Evolutionary conservation across 1,139 yeast species (phyloP), one percentile per base, ranked within the genome.

Genomic region (Meyerozyma carpophila): DNA sequence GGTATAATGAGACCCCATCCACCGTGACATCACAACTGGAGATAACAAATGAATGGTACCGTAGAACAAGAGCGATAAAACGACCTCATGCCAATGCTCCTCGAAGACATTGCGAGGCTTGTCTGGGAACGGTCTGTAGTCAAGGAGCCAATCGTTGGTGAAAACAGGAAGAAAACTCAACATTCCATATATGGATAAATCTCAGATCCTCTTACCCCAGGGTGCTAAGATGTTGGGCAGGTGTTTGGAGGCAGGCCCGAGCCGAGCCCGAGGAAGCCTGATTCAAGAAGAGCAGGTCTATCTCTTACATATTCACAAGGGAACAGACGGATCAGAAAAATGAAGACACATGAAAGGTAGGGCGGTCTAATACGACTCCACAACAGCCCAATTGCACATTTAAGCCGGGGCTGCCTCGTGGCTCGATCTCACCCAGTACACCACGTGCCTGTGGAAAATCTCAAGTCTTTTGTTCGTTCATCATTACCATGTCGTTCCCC

Each of bases 1-100:
- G 8, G 70, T 71, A 63, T 86, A 85, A 41, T 70, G 55, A 21
- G 65, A 60, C 14, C 81, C 77, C n/a, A 51, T 39, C 13, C 39
- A 18, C 10, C 37, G 41, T 8, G 40, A 5, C 32, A 26, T 6
- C 47, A 81, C 65, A 26, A 75, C 40, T 4, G 78, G 75, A 32
- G 85, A 70, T 21, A 81, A 32, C 10, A 47, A 37, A 55, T 75
- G 77, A 36, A 77, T 49, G 1, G 46, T 41, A 41, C 59, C 54
- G 53, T 77, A 79, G 47, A 75, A 66, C 10, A 68, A 43, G 26
- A 72, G 59, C 25, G 78, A 60, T 8, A 52, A 61, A 1, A 62
- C 61, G 11, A 75, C 61, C 57, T 79, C 84, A 53, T 79, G 84
- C 81, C 82, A 76, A 54, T 79, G 84, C n/a, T 62, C 66, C 4